A percentile compares a stretch with the other conserved stretches of the same genome.
These are phyloP conservation scores for Citrullus amarus DNA, from an alignment of 306 rosid species.

Conservation along the genomic window DNA sequence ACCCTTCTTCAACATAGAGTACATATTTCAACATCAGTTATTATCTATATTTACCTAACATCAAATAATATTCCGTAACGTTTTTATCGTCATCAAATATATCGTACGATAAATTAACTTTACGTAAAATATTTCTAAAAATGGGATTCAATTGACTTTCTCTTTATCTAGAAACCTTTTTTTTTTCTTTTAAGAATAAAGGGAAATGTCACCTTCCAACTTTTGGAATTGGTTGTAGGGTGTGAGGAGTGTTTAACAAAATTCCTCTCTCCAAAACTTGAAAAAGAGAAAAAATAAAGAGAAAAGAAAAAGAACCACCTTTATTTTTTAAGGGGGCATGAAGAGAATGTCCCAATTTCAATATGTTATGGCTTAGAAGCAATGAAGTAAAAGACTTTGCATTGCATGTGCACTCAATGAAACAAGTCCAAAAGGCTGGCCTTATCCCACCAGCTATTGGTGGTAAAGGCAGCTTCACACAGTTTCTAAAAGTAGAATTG, in stretches of 20 bases:
- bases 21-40: too few species aligned
- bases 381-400: background rate
- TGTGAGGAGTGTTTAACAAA: background rate
- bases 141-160: background rate
- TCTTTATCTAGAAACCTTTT: background rate
- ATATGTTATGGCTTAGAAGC: background rate
- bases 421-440: background rate
- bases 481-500: background rate
- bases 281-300: background rate
- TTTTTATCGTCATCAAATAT: too few species aligned
- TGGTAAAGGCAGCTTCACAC: background rate
- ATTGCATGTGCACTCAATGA: slow-evolving; percentile 1
- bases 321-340: background rate
- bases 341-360: slow-evolving; percentile 4
- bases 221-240: background rate
- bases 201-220: background rate
- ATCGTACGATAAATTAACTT: too few species aligned
- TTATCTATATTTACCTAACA: too few species aligned
- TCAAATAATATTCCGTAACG: too few species aligned
- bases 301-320: background rate
- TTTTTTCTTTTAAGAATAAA: background rate
- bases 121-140: too few species aligned
- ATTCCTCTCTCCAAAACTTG: background rate
- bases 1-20: background rate
- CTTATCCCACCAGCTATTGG: background rate